These are phyloP conservation scores for Populus tremula DNA, from an alignment of 345 rosid species.

Conservation along the genomic window DNA sequence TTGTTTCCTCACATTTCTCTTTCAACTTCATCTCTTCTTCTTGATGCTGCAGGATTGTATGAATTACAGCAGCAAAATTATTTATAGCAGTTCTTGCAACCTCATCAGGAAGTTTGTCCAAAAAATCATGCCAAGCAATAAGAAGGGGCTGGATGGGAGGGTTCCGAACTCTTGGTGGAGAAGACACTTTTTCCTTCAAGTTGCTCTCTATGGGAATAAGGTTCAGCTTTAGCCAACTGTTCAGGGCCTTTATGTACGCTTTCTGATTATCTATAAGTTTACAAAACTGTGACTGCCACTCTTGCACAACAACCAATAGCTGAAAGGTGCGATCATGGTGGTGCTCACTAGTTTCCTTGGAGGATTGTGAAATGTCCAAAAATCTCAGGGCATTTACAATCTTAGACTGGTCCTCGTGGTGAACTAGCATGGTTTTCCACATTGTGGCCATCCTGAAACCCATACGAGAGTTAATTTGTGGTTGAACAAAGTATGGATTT, in stretches of 20 bases:
- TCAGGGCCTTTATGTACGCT: conserved; percentile 59
- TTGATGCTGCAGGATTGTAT: conserved; percentile 60
- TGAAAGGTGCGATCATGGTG: conserved; percentile 71
- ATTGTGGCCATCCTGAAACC: conserved; percentile 73
- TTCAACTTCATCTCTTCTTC: conserved; percentile 57
- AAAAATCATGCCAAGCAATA: conserved; percentile 54
- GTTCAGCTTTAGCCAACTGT: conserved; percentile 67
- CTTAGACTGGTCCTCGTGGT: conserved; percentile 58
- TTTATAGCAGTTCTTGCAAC: conserved; percentile 60
- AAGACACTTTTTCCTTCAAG: conserved; percentile 82
- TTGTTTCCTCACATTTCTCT: conserved; percentile 56
- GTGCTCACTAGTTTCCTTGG: conserved; percentile 71
- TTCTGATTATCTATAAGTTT: conserved; percentile 70
- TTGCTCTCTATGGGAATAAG: conserved; percentile 89
- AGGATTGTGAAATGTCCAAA: conserved; percentile 45
- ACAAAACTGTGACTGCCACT: conserved; percentile 76
- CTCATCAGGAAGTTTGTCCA: conserved; percentile 64
- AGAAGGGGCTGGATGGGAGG: conserved; percentile 71
- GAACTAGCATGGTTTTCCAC: conserved; percentile 77
- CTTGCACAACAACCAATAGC: conserved; percentile 61
- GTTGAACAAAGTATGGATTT: neutral
- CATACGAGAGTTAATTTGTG: neutral
- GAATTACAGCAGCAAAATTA: conserved; percentile 61
- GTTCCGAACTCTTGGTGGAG: conserved; percentile 63
- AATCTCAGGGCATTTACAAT: conserved; percentile 38